Evolutionary conservation across 768 basidiomycete genomes (phyloP).

Genomic region (Auriculariales sp.): DNA sequence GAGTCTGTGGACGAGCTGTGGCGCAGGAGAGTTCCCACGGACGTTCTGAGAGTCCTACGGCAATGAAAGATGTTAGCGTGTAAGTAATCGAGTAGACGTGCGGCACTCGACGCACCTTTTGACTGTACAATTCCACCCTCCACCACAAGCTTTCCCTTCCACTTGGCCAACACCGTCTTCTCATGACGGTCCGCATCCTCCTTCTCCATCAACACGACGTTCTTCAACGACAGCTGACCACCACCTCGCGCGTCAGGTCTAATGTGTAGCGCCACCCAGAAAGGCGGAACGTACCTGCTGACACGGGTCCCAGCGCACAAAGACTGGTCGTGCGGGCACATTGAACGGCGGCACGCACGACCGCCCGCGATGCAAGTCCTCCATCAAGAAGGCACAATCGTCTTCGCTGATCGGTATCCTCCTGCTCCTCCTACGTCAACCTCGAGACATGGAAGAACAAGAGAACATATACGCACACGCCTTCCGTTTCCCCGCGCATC

Average conservation of each 20-base stretch:
- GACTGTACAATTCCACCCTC: neutral
- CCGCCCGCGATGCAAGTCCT: slow-evolving; percentile 65
- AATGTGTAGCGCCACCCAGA: too few relatives aligned
- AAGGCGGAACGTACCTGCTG: slow-evolving; percentile 44
- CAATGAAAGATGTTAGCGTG: too few relatives aligned
- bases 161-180: slow-evolving; percentile 18
- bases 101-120: too few relatives aligned
- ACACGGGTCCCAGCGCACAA: slow-evolving; percentile 68
- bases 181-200: slow-evolving; percentile 59
- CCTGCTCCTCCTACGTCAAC: slow-evolving; percentile 21
- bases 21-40: too few relatives aligned
- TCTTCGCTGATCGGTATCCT: slow-evolving; percentile 69
- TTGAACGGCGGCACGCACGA: slow-evolving; percentile 66
- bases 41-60: too few relatives aligned
- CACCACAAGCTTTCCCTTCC: slow-evolving; percentile 7
- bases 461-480: neutral
- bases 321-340: slow-evolving; percentile 54
- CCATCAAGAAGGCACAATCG: slow-evolving; percentile 72
- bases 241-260: too few relatives aligned
- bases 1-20: too few relatives aligned
- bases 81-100: too few relatives aligned
- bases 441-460: neutral
- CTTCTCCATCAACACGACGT: slow-evolving; percentile 73
- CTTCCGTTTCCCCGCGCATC: neutral
- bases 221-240: too few relatives aligned